Base-by-base conservation (phyloP, 331 rosid species). In the Arachis monticola region DNA sequence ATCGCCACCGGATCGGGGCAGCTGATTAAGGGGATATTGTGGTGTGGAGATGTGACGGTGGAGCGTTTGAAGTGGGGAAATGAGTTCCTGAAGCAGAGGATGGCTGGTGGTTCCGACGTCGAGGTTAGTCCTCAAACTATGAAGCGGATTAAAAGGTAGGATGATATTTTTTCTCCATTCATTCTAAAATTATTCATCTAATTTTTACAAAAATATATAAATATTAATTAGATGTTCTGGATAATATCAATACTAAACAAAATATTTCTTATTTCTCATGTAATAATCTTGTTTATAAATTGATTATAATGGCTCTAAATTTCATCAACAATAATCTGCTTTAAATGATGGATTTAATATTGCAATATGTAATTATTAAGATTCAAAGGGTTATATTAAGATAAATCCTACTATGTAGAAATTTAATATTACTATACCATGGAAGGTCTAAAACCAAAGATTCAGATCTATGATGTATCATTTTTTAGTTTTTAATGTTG, bases 21-120 rank as follows among this genome's bases (percentile, higher is more conserved):
- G 47, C 74, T 95, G 83, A 74, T 95, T 22, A 82, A 84, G 81
- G 99, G 99, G 14, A 87, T 95, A 47, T 82, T 95, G 80, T 95
- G 97, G 98, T 95, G 99, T 58, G 97, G 99, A 2, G 99, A 95
- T 81, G 97, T 95, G 75, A 95, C 99, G 0, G 84, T 85, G 41
- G 98, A 95, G 13, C 83, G 97, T 83, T 84, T 95, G 79, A 83
- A 78, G 60, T 79, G 84, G 97, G 99, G 99, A 8, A 92, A 95
- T 77, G 90, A 87, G 63, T 76, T 85, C 52, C 62, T 92, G 96
- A 92, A 94, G 85, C 71, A 73, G 77, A 92, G 86, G 87, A 40
- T 87, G 87, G 62, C 67, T 48, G 76, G 92, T 2, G 3, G 64
- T 8, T 27, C 87, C 0, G 67, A 79, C 2, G 56, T 62, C 3